These are phyloP conservation scores for Vanrija humicola DNA, from an alignment of 1,284 basidiomycete species.

Conservation along the genomic window DNA sequence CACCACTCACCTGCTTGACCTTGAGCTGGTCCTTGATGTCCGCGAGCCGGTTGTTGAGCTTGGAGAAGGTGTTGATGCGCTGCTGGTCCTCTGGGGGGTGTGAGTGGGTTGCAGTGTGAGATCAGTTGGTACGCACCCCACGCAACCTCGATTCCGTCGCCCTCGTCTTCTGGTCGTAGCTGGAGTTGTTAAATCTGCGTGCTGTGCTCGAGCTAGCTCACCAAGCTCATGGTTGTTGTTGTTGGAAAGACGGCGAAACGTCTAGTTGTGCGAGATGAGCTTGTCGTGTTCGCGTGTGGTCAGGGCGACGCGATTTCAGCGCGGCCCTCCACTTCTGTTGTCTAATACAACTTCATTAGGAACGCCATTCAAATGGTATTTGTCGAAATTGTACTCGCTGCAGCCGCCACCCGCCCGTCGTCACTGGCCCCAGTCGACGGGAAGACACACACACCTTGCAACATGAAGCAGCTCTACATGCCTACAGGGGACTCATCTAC, in stretches of 20 bases:
- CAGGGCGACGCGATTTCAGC: no score
- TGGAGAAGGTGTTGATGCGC: constrained; percentile 87
- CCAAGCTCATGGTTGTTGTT: constrained; percentile 32
- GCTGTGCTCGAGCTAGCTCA: not conserved
- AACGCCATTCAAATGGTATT: no score
- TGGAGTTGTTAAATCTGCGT: not conserved
- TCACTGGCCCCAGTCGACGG: no score
- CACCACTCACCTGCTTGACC: constrained; percentile 59
- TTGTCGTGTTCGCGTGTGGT: not conserved
- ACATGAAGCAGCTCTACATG: no score
- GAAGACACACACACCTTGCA: no score
- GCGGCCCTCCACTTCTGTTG: no score
- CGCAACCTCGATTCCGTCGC: constrained; percentile 78
- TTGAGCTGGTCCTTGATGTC: constrained; percentile 70
- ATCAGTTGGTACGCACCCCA: constrained; percentile 66
- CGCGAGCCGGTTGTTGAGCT: constrained; percentile 74
- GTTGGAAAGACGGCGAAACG: not conserved
- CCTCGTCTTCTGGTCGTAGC: constrained; percentile 67
- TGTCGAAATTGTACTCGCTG: no score
- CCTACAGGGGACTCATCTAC: no score
- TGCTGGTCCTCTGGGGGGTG: constrained; percentile 80
- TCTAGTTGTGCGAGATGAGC: not conserved
- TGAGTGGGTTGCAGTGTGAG: not conserved
- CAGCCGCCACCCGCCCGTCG: no score
- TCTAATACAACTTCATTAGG: no score